phyloP scores from a whole-genome alignment of 495 filamentous ascomycete genomes.

The Aspergillus affinis region DNA sequence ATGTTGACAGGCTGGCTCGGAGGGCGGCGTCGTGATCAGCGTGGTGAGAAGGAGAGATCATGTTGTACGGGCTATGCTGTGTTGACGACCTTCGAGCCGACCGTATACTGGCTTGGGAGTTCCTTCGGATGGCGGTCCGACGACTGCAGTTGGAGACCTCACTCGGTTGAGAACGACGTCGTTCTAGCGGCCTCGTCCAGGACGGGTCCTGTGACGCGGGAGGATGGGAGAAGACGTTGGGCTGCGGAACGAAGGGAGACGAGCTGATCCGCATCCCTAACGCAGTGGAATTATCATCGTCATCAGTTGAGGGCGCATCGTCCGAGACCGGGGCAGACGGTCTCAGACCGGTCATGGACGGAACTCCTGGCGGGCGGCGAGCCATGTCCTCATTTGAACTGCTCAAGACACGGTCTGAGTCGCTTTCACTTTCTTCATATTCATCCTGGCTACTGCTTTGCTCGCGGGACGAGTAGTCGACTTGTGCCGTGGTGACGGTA shows the following conservation, averaged over 20 bases:
- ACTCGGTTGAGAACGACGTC: slow-evolving; percentile 41
- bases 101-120: slow-evolving; percentile 35
- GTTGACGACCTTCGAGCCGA: slow-evolving; percentile 31
- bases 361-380: slow-evolving; percentile 24
- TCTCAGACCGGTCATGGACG: slow-evolving; percentile 25
- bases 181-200: slow-evolving; percentile 46
- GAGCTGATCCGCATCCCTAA: slow-evolving; percentile 63
- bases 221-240: slow-evolving; percentile 87
- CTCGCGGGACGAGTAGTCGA: slow-evolving; percentile 45
- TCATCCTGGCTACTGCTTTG: slow-evolving; percentile 80
- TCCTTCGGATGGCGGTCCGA: slow-evolving; percentile 36
- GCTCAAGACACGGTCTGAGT: slow-evolving; percentile 77
- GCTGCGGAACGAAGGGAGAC: slow-evolving; percentile 75
- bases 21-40: slow-evolving; percentile 92
- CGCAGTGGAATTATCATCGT: slow-evolving; percentile 80
- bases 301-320: slow-evolving; percentile 54
- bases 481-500: slow-evolving; percentile 47
- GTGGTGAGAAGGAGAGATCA: slow-evolving; percentile 74
- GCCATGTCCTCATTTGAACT: slow-evolving; percentile 79
- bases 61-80: slow-evolving; percentile 55
- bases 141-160: slow-evolving; percentile 40
- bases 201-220: slow-evolving; percentile 56
- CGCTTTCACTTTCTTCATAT: slow-evolving; percentile 83
- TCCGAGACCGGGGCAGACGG: slow-evolving; percentile 35
- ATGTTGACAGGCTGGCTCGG: slow-evolving; percentile 85